These are phyloP conservation scores for Globisporangium nagaii DNA, from an alignment of 352 stramenopile species.

Conservation along the genomic window DNA sequence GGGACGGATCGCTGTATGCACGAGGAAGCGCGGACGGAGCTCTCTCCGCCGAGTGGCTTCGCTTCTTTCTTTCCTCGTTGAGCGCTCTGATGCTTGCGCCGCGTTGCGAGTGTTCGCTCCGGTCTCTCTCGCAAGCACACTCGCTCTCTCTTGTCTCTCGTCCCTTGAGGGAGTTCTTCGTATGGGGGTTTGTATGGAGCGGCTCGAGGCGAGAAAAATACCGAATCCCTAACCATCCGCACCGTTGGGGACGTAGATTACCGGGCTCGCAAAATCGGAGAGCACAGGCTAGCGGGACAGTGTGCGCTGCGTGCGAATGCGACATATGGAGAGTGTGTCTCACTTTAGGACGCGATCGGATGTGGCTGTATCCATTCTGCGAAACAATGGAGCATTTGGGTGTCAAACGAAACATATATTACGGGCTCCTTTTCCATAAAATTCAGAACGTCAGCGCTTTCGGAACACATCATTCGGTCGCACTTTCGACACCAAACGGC, in stretches of 20 bases:
- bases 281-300: no score
- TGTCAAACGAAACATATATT: neutral
- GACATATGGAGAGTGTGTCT: neutral
- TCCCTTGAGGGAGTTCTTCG: neutral
- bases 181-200: neutral
- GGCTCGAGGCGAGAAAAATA: neutral
- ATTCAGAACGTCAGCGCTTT: neutral
- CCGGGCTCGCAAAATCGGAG: neutral
- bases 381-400: neutral
- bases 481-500: neutral
- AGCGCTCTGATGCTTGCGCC: neutral
- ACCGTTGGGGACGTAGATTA: neutral
- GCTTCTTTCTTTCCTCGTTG: neutral
- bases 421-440: neutral
- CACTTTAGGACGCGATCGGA: neutral
- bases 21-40: no score
- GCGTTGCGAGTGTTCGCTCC: neutral
- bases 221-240: neutral
- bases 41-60: no score
- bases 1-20: no score
- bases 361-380: neutral
- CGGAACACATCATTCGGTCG: no score
- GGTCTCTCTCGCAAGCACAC: neutral
- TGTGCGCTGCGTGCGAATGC: no score
- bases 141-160: constrained; percentile 2